A percentile compares a stretch with the other conserved stretches of the same genome.
phyloP scores from a whole-genome alignment of 345 rosid genomes.

The Euphorbia lathyris region DNA sequence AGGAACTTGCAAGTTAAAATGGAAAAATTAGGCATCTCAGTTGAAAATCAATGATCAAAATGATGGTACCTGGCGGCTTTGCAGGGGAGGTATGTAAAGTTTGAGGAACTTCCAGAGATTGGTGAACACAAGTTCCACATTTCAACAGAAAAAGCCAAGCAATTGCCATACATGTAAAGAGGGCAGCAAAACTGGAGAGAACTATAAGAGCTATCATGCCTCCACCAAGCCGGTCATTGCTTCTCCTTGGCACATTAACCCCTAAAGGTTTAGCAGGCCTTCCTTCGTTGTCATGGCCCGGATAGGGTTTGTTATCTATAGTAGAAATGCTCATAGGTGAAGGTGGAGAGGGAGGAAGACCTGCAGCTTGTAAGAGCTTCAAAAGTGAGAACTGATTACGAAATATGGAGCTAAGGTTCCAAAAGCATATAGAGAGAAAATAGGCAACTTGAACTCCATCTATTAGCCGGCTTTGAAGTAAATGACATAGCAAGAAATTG shows the following conservation, averaged over 20 bases:
- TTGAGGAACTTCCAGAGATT: slow-evolving; percentile 23
- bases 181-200: slow-evolving; percentile 46
- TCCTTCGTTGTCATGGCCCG: slow-evolving; percentile 32
- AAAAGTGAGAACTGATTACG: slow-evolving; percentile 7
- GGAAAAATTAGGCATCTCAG: too few species aligned
- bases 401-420: neutral
- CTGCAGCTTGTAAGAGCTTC: slow-evolving; percentile 23
- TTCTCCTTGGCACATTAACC: slow-evolving; percentile 44
- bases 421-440: neutral
- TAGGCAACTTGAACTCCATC: too few species aligned
- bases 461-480: too few species aligned
- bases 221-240: slow-evolving; percentile 32
- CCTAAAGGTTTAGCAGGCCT: slow-evolving; percentile 53
- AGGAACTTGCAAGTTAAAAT: neutral
- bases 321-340: slow-evolving; percentile 34
- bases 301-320: slow-evolving; percentile 35
- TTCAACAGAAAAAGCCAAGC: slow-evolving; percentile 37
- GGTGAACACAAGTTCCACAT: slow-evolving; percentile 23
- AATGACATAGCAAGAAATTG: too few species aligned
- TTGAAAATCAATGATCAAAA: neutral
- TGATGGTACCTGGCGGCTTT: slow-evolving; percentile 44
- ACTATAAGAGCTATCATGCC: slow-evolving; percentile 43
- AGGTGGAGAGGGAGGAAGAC: slow-evolving; percentile 72
- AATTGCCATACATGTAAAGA: slow-evolving; percentile 35
- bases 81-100: slow-evolving; percentile 17